These are phyloP conservation scores for Xylariaceae sp. DNA, from an alignment of 2,329 filamentous ascomycete genomes.

Conservation along the genomic window DNA sequence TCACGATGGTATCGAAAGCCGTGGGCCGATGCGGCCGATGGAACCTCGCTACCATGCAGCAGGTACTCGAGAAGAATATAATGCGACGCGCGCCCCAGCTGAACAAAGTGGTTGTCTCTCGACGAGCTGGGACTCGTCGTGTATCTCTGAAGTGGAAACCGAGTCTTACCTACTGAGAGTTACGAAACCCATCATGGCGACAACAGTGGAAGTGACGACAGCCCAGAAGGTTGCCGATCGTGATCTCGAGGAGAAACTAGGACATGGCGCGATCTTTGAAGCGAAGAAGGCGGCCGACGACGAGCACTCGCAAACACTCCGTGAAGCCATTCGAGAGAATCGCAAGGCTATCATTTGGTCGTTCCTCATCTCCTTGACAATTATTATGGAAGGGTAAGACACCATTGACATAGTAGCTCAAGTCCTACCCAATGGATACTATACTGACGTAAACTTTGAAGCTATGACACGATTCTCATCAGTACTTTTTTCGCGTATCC, in stretches of 20 bases:
- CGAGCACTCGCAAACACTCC: slow-evolving; percentile 28
- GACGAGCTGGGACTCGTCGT: background rate
- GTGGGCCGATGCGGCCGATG: background rate
- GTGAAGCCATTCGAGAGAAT: slow-evolving; percentile 27
- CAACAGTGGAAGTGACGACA: slow-evolving; percentile 11
- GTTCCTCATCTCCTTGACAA: slow-evolving; percentile 29
- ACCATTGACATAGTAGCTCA: background rate
- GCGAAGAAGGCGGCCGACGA: slow-evolving; percentile 30
- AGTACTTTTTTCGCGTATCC: slow-evolving; percentile 30
- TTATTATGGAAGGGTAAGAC: slow-evolving; percentile 32
- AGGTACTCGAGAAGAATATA: background rate
- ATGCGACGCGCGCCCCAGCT: background rate
- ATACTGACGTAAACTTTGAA: slow-evolving; percentile 9
- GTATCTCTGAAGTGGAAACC: background rate
- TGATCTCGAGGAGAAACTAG: slow-evolving; percentile 28
- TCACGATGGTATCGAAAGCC: background rate
- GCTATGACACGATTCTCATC: slow-evolving; percentile 31
- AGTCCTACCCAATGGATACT: background rate
- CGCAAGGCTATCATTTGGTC: slow-evolving; percentile 30
- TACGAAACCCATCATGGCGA: slow-evolving; percentile 17
- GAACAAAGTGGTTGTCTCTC: background rate
- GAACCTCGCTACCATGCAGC: background rate
- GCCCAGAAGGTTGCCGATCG: slow-evolving; percentile 29
- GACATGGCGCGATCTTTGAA: slow-evolving; percentile 25
- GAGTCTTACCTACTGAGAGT: too few relatives aligned